A percentile compares a stretch with the other conserved stretches of the same genome.
Evolutionary conservation across 176 grass and related monocot species (phyloP).

Genomic region (Pontederia paniculata): DNA sequence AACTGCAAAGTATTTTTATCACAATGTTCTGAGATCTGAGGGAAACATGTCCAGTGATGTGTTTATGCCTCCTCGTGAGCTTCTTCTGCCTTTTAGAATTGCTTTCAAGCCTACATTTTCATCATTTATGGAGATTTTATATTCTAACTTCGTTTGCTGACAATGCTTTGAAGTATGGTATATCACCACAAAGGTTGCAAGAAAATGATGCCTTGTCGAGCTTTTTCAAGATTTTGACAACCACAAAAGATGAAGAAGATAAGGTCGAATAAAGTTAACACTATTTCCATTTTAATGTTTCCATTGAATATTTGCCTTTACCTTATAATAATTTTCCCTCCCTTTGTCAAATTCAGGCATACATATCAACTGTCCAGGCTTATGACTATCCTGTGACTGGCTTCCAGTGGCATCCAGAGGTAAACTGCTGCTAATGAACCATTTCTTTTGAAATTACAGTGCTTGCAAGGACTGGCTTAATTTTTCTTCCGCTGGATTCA

Average conservation of each 20-base stretch:
- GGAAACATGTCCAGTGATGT: no score
- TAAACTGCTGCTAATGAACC: slow-evolving; percentile 10
- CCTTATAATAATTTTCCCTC: slow-evolving; percentile 6
- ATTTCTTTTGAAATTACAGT: no score
- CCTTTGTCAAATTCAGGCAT: slow-evolving; percentile 40
- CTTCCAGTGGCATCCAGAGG: slow-evolving; percentile 96
- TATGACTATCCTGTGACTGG: slow-evolving; percentile 82
- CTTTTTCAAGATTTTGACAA: slow-evolving; percentile 87
- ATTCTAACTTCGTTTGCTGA: slow-evolving; percentile 20
- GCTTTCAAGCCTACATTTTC: no score
- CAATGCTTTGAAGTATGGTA: slow-evolving; percentile 41
- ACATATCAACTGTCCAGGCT: slow-evolving; percentile 73
- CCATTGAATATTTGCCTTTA: neutral
- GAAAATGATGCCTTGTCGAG: slow-evolving; percentile 51
- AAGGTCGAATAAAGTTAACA: slow-evolving; percentile 33
- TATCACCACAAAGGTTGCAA: slow-evolving; percentile 44
- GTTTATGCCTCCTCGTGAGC: no score
- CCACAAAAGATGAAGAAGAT: slow-evolving; percentile 55
- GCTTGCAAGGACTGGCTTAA: no score
- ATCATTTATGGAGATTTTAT: slow-evolving; percentile 9
- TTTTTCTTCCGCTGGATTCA: no score
- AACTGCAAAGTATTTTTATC: no score
- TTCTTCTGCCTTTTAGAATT: no score
- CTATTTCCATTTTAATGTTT: neutral
- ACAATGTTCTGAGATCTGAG: no score